Conservation (phyloP, 164 flowering plant genomes). For the Nymphaea thermarum region DNA sequence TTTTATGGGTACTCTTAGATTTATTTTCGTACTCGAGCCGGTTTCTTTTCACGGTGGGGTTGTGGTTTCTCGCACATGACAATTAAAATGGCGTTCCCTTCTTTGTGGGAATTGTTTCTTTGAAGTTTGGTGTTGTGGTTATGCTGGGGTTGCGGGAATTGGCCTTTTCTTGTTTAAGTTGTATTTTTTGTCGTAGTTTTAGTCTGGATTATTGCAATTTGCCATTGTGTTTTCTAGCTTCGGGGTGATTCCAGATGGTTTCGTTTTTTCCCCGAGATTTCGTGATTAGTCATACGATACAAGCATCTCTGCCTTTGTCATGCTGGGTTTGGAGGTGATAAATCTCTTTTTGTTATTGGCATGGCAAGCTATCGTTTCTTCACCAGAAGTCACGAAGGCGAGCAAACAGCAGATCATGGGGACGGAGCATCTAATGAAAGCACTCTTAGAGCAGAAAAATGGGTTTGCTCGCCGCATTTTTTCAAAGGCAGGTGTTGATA, state of each 20-base stretch:
- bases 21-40: neutral
- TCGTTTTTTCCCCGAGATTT: neutral
- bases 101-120: neutral
- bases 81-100: neutral
- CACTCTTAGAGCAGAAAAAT: no score
- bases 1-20: neutral
- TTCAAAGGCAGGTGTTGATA: slow-evolving; percentile 80
- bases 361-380: slow-evolving; percentile 90
- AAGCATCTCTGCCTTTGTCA: neutral
- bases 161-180: neutral
- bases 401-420: slow-evolving; percentile 95
- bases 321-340: slow-evolving; percentile 82
- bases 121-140: neutral
- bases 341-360: slow-evolving; percentile 77
- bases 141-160: neutral
- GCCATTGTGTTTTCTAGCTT: neutral
- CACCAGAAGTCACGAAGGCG: slow-evolving; percentile 90
- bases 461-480: no score
- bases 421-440: slow-evolving; percentile 96
- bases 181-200: neutral
- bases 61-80: neutral
- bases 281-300: neutral
- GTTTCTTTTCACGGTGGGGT: neutral
- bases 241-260: neutral
- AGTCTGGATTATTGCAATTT: no score